These are phyloP conservation scores for Lecanoromycetidae sp. DNA, from an alignment of 2,329 filamentous ascomycete species.

Conservation along the genomic window DNA sequence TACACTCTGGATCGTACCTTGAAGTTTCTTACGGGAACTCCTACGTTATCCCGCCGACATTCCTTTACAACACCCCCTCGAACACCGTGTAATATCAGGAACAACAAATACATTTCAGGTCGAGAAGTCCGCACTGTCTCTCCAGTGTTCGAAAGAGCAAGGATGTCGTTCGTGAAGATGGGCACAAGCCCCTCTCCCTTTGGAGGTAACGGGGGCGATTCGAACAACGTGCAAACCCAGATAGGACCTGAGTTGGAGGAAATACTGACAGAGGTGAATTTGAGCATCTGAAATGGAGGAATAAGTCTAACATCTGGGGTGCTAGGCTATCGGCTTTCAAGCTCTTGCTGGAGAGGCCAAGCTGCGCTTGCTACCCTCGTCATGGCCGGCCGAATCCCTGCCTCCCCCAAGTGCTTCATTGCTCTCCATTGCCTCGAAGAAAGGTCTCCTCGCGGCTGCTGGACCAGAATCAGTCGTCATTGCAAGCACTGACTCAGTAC, in stretches of 20 bases:
- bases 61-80: conserved; percentile 29
- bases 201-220: conserved; percentile 20
- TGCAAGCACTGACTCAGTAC: conserved; percentile 62
- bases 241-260: conserved; percentile 58
- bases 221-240: conserved; percentile 28
- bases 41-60: conserved; percentile 31
- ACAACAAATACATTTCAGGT: neutral
- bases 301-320: conserved; percentile 16
- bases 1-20: conserved; percentile 30
- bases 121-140: conserved; percentile 15
- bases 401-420: conserved; percentile 71
- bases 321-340: conserved; percentile 66
- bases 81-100: conserved; percentile 19
- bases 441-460: conserved; percentile 75
- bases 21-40: conserved; percentile 32
- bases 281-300: neutral
- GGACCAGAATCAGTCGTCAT: conserved; percentile 69
- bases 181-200: conserved; percentile 21
- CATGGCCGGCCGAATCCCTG: conserved; percentile 58
- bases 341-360: conserved; percentile 70
- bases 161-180: conserved; percentile 17
- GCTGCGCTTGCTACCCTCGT: conserved; percentile 61
- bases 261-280: conserved; percentile 65
- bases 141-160: conserved; percentile 16
- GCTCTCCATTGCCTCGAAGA: conserved; percentile 66